Base-by-base conservation (phyloP, 2,329 filamentous ascomycete genomes). In the Microdochium nivale region DNA sequence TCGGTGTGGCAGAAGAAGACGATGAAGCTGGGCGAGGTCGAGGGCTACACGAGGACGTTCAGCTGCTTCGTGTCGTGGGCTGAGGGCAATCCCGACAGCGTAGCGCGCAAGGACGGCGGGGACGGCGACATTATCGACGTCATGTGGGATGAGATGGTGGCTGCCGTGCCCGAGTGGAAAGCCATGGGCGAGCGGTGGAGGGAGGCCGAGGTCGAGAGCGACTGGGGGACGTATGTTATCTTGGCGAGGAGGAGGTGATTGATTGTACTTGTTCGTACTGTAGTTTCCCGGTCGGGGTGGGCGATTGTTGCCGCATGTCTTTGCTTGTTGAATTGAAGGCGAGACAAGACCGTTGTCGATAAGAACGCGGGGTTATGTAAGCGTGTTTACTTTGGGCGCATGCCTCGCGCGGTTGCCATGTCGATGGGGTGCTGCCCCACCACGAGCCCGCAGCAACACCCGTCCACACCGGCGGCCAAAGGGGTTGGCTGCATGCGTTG, bases 201-300 rank as follows among this genome's bases (percentile, higher is more conserved):
- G 53, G 73, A 82, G 49, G 65, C 74, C 46, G 70, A 79, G 58
- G 73, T 83, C 10, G 74, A 79, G 53, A 73, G 74, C 49, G 79
- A 84, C 56, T 84, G 82, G 81, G 82, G 80, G 0, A 83, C 76
- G 53, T 77, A 75, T 37, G 67, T 86, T 48, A 60, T 86, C 44
- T 68, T 84, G 70, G 79, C 79, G 16, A 75, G 74, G 62, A 73
- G 70, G 58, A 66, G 61, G 49, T 68, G 55, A 61, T 40, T 13
- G 25, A 46, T 52, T 48, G 25, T 21, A 30, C 27, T 30, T 37
- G 33, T 19, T 37, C 33, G 11, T 11, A 19, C 21, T 21, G 40
- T 44, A 19, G 8, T 23, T 44, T 16, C 3, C 10, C 7, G 21
- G 3, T 23, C 3, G 40, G 9, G 40, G n/a, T 44, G 19, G 7